These are phyloP conservation scores for Chaetoceros tenuissimus DNA, from an alignment of 108 stramenopile species.

Conservation along the genomic window DNA sequence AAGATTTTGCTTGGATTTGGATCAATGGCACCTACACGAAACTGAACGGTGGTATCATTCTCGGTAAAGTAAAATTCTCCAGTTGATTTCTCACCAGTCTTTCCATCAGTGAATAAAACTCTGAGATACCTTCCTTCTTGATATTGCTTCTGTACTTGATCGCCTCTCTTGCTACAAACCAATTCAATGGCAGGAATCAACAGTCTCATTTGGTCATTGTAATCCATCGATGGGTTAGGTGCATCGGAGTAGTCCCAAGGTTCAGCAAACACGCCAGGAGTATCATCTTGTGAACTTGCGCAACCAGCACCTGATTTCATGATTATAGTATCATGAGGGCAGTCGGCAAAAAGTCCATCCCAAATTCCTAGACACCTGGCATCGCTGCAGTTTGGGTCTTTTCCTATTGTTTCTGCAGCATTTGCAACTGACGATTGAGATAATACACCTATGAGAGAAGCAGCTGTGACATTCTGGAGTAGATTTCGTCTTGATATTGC, in stretches of 20 bases:
- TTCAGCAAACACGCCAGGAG: conserved; percentile 67
- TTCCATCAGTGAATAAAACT: conserved; percentile 52
- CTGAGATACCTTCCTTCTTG: conserved; percentile 62
- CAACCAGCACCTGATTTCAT: conserved; percentile 47
- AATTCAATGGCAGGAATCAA: conserved; percentile 42
- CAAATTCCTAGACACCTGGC: conserved; percentile 68
- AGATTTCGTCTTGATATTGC: too few species aligned
- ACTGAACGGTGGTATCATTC: conserved; percentile 76
- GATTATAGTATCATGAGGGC: conserved; percentile 34
- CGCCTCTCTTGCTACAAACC: conserved; percentile 31
- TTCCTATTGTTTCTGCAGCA: conserved; percentile 72
- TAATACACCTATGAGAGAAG: too few species aligned
- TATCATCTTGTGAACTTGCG: conserved; percentile 73
- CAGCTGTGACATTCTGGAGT: too few species aligned
- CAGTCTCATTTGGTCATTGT: conserved; percentile 38
- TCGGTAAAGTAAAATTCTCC: conserved; percentile 83
- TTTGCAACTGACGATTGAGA: conserved; percentile 2
- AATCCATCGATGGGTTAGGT: conserved; percentile 28
- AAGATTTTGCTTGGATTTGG: not conserved
- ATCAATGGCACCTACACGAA: conserved; percentile 38
- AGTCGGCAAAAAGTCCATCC: conserved; percentile 78
- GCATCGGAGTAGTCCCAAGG: conserved; percentile 69
- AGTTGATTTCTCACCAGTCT: conserved; percentile 43
- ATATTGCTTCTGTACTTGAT: conserved; percentile 26
- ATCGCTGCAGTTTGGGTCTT: conserved; percentile 65